These are phyloP conservation scores for Marasmius sp. DNA, from an alignment of 1,284 basidiomycete genomes.

Conservation along the genomic window DNA sequence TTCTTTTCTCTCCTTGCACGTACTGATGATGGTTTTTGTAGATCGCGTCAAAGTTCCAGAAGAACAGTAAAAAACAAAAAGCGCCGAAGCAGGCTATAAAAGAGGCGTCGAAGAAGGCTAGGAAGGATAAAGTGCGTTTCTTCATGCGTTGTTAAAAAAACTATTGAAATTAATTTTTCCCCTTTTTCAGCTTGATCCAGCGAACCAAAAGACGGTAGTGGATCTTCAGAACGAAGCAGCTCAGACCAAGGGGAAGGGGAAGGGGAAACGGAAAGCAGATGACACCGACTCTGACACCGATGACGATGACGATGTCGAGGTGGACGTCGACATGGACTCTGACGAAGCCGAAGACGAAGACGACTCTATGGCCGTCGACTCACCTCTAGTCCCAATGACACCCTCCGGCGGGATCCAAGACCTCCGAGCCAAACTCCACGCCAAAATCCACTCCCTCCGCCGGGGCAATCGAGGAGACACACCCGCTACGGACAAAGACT, in stretches of 20 bases:
- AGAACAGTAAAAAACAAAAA: constrained; percentile 85
- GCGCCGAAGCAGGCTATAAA: constrained; percentile 82
- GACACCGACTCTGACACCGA: constrained; percentile 30
- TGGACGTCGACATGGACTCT: constrained; percentile 24
- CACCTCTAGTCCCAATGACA: constrained; percentile 65
- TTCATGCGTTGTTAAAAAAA: not conserved
- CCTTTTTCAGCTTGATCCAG: constrained; percentile 76
- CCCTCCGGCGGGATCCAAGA: constrained; percentile 63
- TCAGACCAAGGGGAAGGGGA: constrained; percentile 26
- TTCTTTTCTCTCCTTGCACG: not conserved
- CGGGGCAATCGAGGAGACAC: constrained; percentile 31
- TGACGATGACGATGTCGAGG: constrained; percentile 21
- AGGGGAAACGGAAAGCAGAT: constrained; percentile 53
- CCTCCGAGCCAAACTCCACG: constrained; percentile 79
- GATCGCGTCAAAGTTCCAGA: constrained; percentile 77
- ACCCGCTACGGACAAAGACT: constrained; percentile 70
- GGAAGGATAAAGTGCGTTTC: constrained; percentile 73
- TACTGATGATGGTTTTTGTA: constrained; percentile 18
- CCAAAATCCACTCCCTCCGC: constrained; percentile 73
- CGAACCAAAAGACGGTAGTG: constrained; percentile 80
- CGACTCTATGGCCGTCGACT: constrained; percentile 29
- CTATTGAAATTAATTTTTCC: not conserved
- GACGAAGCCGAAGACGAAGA: constrained; percentile 25
- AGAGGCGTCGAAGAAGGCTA: constrained; percentile 83
- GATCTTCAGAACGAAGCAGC: constrained; percentile 68